Base-by-base conservation (phyloP, 202 grass and related monocot genomes). In the Panicum hallii region DNA sequence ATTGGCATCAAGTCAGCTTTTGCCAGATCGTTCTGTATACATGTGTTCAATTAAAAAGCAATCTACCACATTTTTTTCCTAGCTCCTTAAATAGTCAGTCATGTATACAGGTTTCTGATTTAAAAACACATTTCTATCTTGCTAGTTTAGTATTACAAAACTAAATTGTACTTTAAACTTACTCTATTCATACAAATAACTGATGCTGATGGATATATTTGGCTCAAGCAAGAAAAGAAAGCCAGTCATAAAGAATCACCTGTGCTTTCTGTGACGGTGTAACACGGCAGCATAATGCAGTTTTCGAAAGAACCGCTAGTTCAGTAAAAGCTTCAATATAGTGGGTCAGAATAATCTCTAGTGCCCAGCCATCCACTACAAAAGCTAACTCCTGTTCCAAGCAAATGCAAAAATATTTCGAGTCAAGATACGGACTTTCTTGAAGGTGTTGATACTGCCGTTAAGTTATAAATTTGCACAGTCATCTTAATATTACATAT, bases 211-310 rank as follows among this genome's bases (percentile, higher is more conserved):
- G 6, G 74, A 82, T 56, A 41, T 57, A 81, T 52, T 82, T 78
- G 32, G 17, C 57, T 82, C 48, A 75, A 80, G 47, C 42, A 53
- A 74, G 71, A 7, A 46, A 75, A 47, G 76, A 65, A 55, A 13
- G 45, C 20, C 12, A 72, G 60, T 22, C 40, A 57, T n/a, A 54
- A 65, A 79, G 72, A 81, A 75, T 49, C 62, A 97, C 95, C 89
- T 97, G 95, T 85, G 95, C 95, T 91, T 97, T 97, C 74, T 97
- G 95, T 64, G 95, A 97, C 81, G 95, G 95, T 85, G 95, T 97
- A 85, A 97, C 92, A 86, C 95, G 95, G 46, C 92, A 97, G 63
- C 95, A 97, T 61, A 97, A 91, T 41, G 95, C 95, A 60, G 95
- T 98, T 86, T 94, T 93, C 22, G 95, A 92, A 62, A 98, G 87